Evolutionary conservation across 306 rosid genomes (phyloP), one percentile per base, ranked within the genome.

Genomic region (Quercus agrifolia): DNA sequence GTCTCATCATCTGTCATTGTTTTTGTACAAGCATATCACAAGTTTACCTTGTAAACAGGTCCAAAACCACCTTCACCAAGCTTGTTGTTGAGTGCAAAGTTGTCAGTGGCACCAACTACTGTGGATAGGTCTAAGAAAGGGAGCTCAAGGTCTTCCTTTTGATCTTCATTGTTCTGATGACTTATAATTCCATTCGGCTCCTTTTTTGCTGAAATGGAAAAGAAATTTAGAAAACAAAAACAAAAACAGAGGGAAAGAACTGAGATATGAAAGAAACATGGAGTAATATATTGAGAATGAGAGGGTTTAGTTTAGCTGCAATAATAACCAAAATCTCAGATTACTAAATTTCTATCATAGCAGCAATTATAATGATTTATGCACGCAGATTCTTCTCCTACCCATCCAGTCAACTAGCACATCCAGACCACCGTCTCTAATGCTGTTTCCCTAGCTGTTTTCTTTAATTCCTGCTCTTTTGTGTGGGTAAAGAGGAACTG

Each of bases 61-160:
- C 93, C 95, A 77, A 92, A 92, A 19, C 91, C 93, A 27, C 94
- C 93, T 83, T 89, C 81, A 0, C 90, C 92, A 23, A 87, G 87
- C 86, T 80, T 86, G 2, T 86, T 83, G 33, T 71, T 5, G 41
- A 18, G n/a, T 25, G 96, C 83, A 52, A 91, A 89, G 71, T 83
- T 70, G 56, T 76, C 57, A 0, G 96, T 91, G 17, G 92, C 93
- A 21, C 4, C 41, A 5, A 70, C 66, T 83, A 91, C 68, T 2
- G 81, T 35, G 30, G 81, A 5, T 25, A 88, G 71, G 55, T 88
- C 83, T 15, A 89, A 85, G 2, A 85, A 71, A 0, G 88, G 91
- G 15, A 89, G 88, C 21, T 88, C 91, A 19, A 83, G 10, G 28
- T 85, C 90, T 18, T 88, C 88, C 7, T 74, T 68, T 44, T 62